phyloP scores from a whole-genome alignment of 2,329 filamentous ascomycete species.

The Colletotrichum sidae region DNA sequence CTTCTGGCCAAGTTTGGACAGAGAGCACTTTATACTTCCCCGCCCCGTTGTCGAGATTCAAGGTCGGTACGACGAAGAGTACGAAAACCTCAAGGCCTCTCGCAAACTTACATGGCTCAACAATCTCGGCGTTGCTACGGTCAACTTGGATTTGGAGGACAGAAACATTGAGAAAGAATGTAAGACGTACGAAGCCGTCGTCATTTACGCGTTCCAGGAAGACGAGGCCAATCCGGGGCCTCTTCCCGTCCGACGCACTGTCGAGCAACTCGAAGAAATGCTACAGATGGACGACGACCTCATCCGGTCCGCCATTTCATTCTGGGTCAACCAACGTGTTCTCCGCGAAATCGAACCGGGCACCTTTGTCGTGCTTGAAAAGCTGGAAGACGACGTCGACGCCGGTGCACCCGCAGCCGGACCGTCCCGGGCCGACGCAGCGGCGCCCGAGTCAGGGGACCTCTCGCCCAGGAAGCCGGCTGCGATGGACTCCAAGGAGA shows the following conservation, averaged over 20 bases:
- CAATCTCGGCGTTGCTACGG: constrained; percentile 80
- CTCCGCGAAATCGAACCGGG: constrained; percentile 67
- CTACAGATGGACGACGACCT: constrained; percentile 82
- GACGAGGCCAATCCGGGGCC: constrained; percentile 51
- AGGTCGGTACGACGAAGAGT: constrained; percentile 77
- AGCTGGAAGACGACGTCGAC: constrained; percentile 55
- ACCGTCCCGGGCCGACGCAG: constrained; percentile 34
- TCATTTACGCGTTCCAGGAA: constrained; percentile 84
- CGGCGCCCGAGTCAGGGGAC: constrained; percentile 43
- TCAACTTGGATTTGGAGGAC: constrained; percentile 87
- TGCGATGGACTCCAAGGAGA: constrained; percentile 72
- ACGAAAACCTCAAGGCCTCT: constrained; percentile 82
- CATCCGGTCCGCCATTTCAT: constrained; percentile 73
- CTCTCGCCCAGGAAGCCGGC: constrained; percentile 61
- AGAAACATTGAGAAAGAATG: constrained; percentile 79
- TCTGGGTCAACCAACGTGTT: constrained; percentile 78
- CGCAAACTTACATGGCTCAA: constrained; percentile 92
- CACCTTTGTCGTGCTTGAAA: constrained; percentile 77
- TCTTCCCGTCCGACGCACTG: constrained; percentile 52
- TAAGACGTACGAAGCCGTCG: constrained; percentile 85
- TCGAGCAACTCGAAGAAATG: constrained; percentile 65
- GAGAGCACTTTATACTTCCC: constrained; percentile 76
- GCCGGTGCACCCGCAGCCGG: constrained; percentile 48
- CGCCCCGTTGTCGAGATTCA: constrained; percentile 70
- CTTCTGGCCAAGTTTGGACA: constrained; percentile 89